Conservation (phyloP, 371 early-diverging fungal genomes). For the Umbelopsis sp. region DNA sequence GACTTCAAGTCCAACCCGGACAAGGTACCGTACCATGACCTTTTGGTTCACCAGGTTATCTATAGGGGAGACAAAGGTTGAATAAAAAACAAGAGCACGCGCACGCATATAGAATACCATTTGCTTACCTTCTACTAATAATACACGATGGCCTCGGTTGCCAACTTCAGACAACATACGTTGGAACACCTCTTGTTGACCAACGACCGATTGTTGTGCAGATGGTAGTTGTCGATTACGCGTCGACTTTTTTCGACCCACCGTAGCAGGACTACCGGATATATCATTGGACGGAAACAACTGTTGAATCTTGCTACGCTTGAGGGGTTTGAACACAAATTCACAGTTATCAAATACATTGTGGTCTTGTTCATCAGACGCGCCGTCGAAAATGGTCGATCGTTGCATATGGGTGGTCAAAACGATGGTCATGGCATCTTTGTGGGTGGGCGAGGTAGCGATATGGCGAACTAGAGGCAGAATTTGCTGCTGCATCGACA, state of each 20-base stretch:
- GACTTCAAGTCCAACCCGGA: conserved; percentile 52
- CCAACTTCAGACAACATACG: conserved; percentile 59
- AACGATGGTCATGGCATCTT: conserved; percentile 50
- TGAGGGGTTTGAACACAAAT: conserved; percentile 66
- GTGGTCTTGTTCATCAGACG: conserved; percentile 36
- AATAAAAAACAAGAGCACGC: too few species aligned
- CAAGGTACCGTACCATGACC: conserved; percentile 55
- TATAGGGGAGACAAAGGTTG: not conserved
- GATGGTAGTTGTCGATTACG: conserved; percentile 28
- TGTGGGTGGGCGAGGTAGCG: conserved; percentile 40
- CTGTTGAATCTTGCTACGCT: conserved; percentile 50
- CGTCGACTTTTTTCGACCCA: not conserved
- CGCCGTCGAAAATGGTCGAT: conserved; percentile 53
- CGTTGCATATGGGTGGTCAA: conserved; percentile 67
- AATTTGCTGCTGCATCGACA: conserved; percentile 53
- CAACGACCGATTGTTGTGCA: conserved; percentile 50
- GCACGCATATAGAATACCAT: too few species aligned
- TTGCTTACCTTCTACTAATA: conserved; percentile 55
- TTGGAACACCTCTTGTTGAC: conserved; percentile 59
- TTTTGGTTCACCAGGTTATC: conserved; percentile 69
- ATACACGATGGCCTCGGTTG: conserved; percentile 50
- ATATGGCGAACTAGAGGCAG: conserved; percentile 46
- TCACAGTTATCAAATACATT: conserved; percentile 49
- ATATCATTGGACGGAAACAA: not conserved
- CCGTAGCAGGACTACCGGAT: not conserved